Evolutionary conservation across 148 eudicot species (phyloP).

Genomic region (Rhododendron williamsianum): DNA sequence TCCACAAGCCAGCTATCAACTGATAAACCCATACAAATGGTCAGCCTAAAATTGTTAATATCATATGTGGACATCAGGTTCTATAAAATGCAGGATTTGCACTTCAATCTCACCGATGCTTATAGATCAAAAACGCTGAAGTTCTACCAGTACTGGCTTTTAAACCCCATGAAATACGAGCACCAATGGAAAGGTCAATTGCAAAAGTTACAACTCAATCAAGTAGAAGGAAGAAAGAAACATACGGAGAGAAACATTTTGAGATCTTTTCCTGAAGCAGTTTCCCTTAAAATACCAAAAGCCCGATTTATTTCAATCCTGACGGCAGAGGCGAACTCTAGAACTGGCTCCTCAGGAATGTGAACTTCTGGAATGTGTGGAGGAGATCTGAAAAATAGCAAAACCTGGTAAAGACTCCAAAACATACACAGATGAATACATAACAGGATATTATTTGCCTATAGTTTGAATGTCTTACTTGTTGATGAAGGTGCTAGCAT

Average conservation of each 20-base stretch:
- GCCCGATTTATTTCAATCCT: conserved; percentile 27
- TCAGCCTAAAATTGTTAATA: neutral
- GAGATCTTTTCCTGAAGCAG: conserved; percentile 34
- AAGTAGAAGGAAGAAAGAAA: neutral
- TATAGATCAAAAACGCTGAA: neutral
- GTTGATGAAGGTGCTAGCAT: conserved; percentile 26
- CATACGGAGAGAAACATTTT: conserved; percentile 31
- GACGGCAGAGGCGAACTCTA: conserved; percentile 23
- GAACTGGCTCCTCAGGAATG: conserved; percentile 26
- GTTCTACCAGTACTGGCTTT: neutral
- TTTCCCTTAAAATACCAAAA: conserved; percentile 17
- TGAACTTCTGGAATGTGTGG: conserved; percentile 31
- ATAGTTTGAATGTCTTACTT: conserved; percentile 16
- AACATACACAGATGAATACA: neutral
- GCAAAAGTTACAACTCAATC: neutral
- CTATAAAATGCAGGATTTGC: neutral
- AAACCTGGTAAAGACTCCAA: neutral
- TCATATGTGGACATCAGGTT: neutral
- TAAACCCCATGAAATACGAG: neutral
- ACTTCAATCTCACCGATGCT: neutral
- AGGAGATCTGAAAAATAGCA: conserved; percentile 20
- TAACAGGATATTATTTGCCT: neutral
- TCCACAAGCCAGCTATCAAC: conserved; percentile 89
- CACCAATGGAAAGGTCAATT: neutral
- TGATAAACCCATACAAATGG: conserved; percentile 16